phyloP scores from a whole-genome alignment of 495 filamentous ascomycete genomes.

The Glonium stellatum region DNA sequence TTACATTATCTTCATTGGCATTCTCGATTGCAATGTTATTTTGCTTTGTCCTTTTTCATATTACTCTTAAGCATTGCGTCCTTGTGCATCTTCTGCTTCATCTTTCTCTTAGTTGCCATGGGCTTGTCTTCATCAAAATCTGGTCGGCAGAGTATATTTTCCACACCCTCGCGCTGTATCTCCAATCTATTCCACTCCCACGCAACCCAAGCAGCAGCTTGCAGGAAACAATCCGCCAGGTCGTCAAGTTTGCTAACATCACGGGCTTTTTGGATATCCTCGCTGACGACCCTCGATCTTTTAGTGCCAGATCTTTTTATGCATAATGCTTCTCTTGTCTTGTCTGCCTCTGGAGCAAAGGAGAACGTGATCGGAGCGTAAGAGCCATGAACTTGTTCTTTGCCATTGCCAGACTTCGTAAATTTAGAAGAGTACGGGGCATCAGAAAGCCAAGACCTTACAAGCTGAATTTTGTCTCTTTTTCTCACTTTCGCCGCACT shows the following conservation, averaged over 20 bases:
- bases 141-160: not conserved
- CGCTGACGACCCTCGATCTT: slow-evolving; percentile 5
- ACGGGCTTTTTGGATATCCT: slow-evolving; percentile 18
- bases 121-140: not conserved
- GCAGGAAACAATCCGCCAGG: slow-evolving; percentile 80
- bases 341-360: slow-evolving; percentile 12
- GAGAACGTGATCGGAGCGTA: slow-evolving; percentile 3
- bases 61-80: too few species aligned
- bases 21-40: too few species aligned
- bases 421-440: not conserved
- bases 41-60: too few species aligned
- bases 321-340: slow-evolving; percentile 12
- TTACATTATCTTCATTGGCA: too few species aligned
- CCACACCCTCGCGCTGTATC: slow-evolving; percentile 36
- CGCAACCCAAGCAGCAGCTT: slow-evolving; percentile 76
- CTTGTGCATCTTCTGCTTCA: not conserved
- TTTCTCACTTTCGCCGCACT: slow-evolving; percentile 18
- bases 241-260: slow-evolving; percentile 74
- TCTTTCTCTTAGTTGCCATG: not conserved
- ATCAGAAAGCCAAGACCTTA: slow-evolving; percentile 18
- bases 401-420: not conserved
- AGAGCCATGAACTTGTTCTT: not conserved
- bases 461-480: slow-evolving; percentile 19
- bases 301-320: not conserved
- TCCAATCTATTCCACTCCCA: slow-evolving; percentile 66